Conservation (phyloP, 345 rosid genomes). For the Rhodamnia argentea region DNA sequence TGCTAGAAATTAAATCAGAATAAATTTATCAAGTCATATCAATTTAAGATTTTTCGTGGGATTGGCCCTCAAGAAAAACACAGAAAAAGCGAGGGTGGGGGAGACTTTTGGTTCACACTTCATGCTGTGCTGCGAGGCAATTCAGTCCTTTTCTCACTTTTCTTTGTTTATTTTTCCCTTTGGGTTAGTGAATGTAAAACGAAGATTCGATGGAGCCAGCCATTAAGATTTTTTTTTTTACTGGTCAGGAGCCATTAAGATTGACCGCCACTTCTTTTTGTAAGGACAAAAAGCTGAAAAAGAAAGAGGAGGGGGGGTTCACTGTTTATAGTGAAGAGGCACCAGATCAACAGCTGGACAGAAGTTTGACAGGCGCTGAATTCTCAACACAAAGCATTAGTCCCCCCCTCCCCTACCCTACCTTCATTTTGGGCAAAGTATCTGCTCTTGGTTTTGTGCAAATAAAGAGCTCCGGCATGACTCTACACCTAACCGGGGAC, state of each 20-base stretch:
- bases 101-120: not conserved
- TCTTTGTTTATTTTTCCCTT: not conserved
- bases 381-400: not conserved
- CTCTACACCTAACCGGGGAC: not conserved
- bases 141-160: not conserved
- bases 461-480: not conserved
- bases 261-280: not conserved
- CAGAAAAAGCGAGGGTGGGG: not conserved
- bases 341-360: not conserved
- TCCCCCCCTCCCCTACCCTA: not conserved
- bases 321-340: not conserved
- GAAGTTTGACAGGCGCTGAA: not conserved
- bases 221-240: not conserved
- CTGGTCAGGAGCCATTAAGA: not conserved
- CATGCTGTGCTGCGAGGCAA: not conserved
- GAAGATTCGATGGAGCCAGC: not conserved
- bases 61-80: not conserved
- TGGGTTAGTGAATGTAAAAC: not conserved
- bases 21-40: too few relatives aligned
- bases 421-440: not conserved
- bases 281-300: not conserved
- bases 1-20: too few relatives aligned
- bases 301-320: not conserved
- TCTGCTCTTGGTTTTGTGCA: not conserved
- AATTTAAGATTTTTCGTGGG: too few relatives aligned